Evolutionary conservation across 2,329 filamentous ascomycete species (phyloP).

Genomic region (Cordyceps fumosorosea): DNA sequence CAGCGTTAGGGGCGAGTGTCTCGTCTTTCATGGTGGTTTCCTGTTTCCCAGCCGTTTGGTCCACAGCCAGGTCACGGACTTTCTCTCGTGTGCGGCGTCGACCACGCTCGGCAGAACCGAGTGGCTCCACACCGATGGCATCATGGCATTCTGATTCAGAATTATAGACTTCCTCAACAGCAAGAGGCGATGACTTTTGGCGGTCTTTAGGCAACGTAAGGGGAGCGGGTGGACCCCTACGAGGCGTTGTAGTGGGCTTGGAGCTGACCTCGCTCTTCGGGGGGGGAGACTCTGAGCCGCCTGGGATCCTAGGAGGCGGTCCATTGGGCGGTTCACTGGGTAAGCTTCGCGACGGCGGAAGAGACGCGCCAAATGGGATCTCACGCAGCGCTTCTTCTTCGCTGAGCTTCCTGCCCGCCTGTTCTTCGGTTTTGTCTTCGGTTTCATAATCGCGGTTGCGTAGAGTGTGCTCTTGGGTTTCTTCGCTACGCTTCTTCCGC

Average conservation of each 20-base stretch:
- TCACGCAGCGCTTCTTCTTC: slow-evolving; percentile 33
- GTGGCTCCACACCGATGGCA: slow-evolving; percentile 61
- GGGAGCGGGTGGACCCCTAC: slow-evolving; percentile 81
- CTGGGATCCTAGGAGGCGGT: slow-evolving; percentile 46
- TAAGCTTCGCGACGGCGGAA: slow-evolving; percentile 52
- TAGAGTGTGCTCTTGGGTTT: slow-evolving; percentile 49
- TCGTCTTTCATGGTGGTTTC: background rate
- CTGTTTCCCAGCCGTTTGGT: background rate
- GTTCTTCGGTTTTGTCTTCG: slow-evolving; percentile 41
- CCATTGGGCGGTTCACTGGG: slow-evolving; percentile 44
- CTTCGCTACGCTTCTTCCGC: too few relatives aligned
- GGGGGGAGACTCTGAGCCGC: slow-evolving; percentile 35
- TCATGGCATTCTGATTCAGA: slow-evolving; percentile 82
- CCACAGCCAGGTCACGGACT: slow-evolving; percentile 36
- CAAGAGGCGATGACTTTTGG: slow-evolving; percentile 17
- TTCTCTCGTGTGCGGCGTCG: slow-evolving; percentile 80
- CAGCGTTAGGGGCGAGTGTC: background rate
- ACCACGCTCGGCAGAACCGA: slow-evolving; percentile 58
- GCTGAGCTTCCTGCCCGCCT: slow-evolving; percentile 39
- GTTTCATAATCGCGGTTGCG: slow-evolving; percentile 51
- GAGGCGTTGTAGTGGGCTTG: slow-evolving; percentile 43
- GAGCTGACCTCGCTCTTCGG: slow-evolving; percentile 34
- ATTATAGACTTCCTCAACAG: slow-evolving; percentile 47
- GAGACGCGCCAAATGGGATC: slow-evolving; percentile 42
- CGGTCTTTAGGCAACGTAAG: slow-evolving; percentile 53